Percentiles rank a stretch among this genome's conserved stretches.
Evolutionary conservation across 164 flowering plant genomes (phyloP).

Genomic region (Piper betle): DNA sequence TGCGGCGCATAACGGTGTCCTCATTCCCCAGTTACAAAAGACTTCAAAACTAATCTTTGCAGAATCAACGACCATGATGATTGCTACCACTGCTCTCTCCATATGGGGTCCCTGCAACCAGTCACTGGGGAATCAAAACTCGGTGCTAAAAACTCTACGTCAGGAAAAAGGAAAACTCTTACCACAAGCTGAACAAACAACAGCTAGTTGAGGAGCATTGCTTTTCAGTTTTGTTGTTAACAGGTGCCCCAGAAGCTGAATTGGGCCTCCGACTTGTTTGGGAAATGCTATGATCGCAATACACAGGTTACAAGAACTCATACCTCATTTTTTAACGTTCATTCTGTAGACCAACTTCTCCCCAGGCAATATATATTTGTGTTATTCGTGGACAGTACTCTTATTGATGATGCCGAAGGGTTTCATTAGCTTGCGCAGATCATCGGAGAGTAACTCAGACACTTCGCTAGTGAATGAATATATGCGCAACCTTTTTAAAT

Average conservation of each 20-base stretch:
- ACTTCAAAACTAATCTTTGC: background rate
- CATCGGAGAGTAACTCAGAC: constrained; percentile 16
- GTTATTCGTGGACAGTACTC: background rate
- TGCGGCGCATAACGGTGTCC: background rate
- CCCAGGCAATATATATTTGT: no score
- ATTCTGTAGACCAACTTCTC: no score
- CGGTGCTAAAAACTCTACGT: constrained; percentile 38
- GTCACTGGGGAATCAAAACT: background rate
- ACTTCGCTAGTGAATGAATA: constrained; percentile 11
- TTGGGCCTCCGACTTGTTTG: background rate
- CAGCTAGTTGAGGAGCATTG: background rate
- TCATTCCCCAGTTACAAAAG: background rate
- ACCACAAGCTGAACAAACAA: constrained; percentile 11
- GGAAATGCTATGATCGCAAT: no score
- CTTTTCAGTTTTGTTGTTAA: background rate
- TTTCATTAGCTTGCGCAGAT: constrained; percentile 35
- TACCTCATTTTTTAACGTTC: background rate
- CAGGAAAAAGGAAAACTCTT: constrained; percentile 59
- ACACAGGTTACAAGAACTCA: background rate
- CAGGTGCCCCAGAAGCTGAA: background rate
- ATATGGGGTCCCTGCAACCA: background rate
- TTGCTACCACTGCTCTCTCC: background rate
- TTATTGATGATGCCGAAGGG: constrained; percentile 27
- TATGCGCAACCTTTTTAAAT: constrained; percentile 4
- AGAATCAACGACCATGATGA: background rate